These are phyloP conservation scores for Saccharomycopsis synnaedendra DNA, from an alignment of 805 yeast species.

Conservation along the genomic window DNA sequence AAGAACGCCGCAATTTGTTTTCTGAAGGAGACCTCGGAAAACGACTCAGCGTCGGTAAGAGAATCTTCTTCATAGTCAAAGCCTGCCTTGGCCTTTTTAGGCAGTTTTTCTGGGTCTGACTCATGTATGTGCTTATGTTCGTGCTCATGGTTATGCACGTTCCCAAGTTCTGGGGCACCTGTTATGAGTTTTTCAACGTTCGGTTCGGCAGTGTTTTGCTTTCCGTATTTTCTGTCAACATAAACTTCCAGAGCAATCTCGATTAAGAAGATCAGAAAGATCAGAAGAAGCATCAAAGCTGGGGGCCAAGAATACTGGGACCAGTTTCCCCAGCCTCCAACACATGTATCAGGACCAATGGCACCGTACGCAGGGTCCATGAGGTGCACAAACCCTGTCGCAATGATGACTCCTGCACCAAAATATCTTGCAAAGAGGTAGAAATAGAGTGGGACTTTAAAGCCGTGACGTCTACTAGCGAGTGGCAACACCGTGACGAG, in stretches of 20 bases:
- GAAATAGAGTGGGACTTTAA: constrained; percentile 30
- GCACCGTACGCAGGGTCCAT: constrained; percentile 38
- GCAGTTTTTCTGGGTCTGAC: not conserved
- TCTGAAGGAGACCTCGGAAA: not conserved
- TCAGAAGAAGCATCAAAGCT: constrained; percentile 31
- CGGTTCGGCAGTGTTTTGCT: constrained; percentile 11
- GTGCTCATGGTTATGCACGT: not conserved
- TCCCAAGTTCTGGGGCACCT: not conserved
- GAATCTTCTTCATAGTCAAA: not conserved
- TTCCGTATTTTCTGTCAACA: constrained; percentile 27
- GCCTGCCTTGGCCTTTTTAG: not conserved
- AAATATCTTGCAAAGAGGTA: constrained; percentile 30
- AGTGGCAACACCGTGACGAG: constrained; percentile 35
- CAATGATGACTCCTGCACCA: constrained; percentile 70
- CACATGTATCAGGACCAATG: constrained; percentile 19
- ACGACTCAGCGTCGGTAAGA: not conserved
- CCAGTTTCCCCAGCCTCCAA: constrained; percentile 19
- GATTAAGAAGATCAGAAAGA: constrained; percentile 28
- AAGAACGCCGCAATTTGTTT: constrained; percentile 34
- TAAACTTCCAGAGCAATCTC: constrained; percentile 30
- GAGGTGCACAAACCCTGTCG: constrained; percentile 65
- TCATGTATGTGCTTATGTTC: not conserved
- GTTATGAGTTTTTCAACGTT: constrained; percentile 16
- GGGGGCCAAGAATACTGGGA: constrained; percentile 33
- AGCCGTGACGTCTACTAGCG: constrained; percentile 28